Conservation (phyloP, 164 flowering plant species). For the Sextonia rubra region DNA sequence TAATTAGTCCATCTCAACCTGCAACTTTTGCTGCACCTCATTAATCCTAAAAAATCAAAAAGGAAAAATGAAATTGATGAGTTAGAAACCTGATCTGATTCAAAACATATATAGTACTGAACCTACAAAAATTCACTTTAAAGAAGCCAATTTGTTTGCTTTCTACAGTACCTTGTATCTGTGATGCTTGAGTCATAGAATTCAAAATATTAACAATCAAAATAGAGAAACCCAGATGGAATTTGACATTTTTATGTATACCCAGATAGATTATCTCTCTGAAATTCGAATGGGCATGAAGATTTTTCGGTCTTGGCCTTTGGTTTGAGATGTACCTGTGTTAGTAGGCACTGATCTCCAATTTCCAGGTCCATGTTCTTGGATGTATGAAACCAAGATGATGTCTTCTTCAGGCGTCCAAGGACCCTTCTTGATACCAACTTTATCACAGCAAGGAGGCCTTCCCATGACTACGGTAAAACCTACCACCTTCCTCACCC, state of each 20-base stretch:
- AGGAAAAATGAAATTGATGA: neutral
- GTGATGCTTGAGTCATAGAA: neutral
- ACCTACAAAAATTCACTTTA: neutral
- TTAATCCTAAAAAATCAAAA: constrained; percentile 36
- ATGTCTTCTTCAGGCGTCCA: constrained; percentile 91
- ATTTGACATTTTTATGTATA: neutral
- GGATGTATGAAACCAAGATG: constrained; percentile 57
- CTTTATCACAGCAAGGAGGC: constrained; percentile 80
- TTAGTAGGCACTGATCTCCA: constrained; percentile 42
- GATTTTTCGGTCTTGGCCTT: neutral
- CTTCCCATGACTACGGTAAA: constrained; percentile 44
- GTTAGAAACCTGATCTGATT: neutral
- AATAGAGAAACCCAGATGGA: neutral
- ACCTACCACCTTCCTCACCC: neutral
- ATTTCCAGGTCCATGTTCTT: constrained; percentile 57
- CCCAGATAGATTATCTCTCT: neutral
- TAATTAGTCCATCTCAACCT: constrained; percentile 94
- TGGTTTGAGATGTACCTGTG: constrained; percentile 20
- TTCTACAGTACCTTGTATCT: neutral
- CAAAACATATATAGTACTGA: neutral
- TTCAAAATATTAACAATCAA: neutral
- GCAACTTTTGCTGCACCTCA: constrained; percentile 96
- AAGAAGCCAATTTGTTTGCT: neutral
- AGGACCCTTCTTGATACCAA: constrained; percentile 91
- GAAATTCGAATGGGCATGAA: neutral